A percentile compares a stretch with the other conserved stretches of the same genome.
phyloP scores from a whole-genome alignment of 768 basidiomycete species.

The Sporobolomyces phaffii region DNA sequence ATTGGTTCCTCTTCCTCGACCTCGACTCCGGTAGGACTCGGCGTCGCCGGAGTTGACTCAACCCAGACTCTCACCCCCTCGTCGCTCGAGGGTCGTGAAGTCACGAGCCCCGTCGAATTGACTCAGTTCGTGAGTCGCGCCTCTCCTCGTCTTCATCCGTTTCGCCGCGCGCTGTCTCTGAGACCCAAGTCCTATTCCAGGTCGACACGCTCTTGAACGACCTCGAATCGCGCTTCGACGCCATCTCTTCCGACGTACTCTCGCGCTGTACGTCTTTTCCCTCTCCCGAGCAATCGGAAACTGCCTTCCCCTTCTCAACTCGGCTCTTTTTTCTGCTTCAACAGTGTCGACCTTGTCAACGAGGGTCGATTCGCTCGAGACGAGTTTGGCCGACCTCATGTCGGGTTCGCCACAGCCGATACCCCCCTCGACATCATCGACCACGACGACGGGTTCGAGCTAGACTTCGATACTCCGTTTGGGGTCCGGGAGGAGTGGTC shows the following conservation, averaged over 20 bases:
- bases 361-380: slow-evolving; percentile 33
- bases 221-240: slow-evolving; percentile 34
- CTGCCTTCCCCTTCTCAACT: no score
- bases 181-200: no score
- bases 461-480: no score
- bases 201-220: slow-evolving; percentile 33
- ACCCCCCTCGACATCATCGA: background rate
- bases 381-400: slow-evolving; percentile 26
- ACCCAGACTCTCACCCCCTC: background rate
- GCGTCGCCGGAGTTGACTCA: no score
- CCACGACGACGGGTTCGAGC: background rate
- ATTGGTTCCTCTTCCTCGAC: no score
- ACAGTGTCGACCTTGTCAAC: slow-evolving; percentile 22
- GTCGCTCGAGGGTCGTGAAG: background rate
- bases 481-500: no score
- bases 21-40: no score
- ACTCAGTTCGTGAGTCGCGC: slow-evolving; percentile 31
- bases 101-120: slow-evolving; percentile 33
- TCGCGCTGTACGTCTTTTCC: slow-evolving; percentile 15
- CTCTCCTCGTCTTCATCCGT: background rate
- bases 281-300: no score
- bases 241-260: slow-evolving; percentile 30
- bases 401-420: slow-evolving; percentile 17
- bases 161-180: no score
- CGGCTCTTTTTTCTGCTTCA: background rate